phyloP scores from a whole-genome alignment of 768 basidiomycete species.

The Agaricus sinodeliciosus region DNA sequence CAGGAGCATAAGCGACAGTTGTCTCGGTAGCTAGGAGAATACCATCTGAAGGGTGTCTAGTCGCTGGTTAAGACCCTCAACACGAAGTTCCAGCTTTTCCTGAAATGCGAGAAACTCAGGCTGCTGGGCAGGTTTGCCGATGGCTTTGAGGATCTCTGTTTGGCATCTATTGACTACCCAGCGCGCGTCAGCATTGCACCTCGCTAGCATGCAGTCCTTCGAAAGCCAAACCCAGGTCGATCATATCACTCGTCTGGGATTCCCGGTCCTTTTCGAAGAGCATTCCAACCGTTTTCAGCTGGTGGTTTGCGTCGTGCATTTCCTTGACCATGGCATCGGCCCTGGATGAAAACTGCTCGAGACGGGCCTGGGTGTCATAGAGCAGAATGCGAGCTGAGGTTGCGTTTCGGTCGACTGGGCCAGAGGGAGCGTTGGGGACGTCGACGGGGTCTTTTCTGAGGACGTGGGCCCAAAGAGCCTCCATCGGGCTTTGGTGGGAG shows the following conservation, averaged over 20 bases:
- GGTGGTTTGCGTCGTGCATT: conserved; percentile 45
- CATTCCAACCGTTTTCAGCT: conserved; percentile 45
- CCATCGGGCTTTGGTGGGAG: conserved; percentile 1
- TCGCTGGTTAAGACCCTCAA: conserved; percentile 46
- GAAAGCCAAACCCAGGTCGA: conserved; percentile 42
- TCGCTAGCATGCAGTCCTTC: conserved; percentile 12
- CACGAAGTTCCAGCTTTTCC: conserved; percentile 32
- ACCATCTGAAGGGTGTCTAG: conserved; percentile 52
- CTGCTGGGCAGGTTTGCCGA: conserved; percentile 53
- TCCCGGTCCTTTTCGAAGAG: conserved; percentile 60
- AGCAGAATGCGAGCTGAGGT: conserved; percentile 69
- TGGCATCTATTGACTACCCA: conserved; percentile 57
- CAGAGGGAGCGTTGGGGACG: conserved; percentile 30
- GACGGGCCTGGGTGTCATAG: conserved; percentile 65
- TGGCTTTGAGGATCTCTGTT: conserved; percentile 46
- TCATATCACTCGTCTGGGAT: conserved; percentile 44
- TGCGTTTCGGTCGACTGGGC: conserved; percentile 56
- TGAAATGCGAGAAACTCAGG: conserved; percentile 30
- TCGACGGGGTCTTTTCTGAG: conserved; percentile 34
- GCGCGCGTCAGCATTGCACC: conserved; percentile 2
- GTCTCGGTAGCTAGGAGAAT: conserved; percentile 8
- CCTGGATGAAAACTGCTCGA: conserved; percentile 58
- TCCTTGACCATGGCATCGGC: conserved; percentile 45
- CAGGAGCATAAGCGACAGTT: not conserved
- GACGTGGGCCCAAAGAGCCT: conserved; percentile 52